Percentiles rank a stretch among this genome's conserved stretches.
These are phyloP conservation scores for Trichoderma sp. DNA, from an alignment of 2,329 filamentous ascomycete genomes.

Conservation along the genomic window DNA sequence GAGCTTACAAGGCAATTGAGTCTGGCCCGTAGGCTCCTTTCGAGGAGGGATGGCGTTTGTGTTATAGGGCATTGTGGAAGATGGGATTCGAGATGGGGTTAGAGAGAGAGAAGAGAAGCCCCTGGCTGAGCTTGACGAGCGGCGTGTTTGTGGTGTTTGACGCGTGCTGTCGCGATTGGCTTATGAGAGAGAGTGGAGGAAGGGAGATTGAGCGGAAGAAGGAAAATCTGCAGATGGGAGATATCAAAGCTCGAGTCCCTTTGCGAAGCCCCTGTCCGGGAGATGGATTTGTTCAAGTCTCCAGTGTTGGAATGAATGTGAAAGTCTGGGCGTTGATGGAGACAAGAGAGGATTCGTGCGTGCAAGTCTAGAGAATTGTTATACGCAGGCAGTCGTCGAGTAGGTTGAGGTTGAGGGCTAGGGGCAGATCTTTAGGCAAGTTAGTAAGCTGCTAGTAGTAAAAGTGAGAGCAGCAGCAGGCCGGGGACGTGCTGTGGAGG, in stretches of 20 bases:
- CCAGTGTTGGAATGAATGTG: neutral
- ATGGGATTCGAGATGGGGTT: neutral
- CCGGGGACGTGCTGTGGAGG: neutral
- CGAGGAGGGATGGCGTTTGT: slow-evolving; percentile 77
- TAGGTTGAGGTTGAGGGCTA: slow-evolving; percentile 5
- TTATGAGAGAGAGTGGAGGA: slow-evolving; percentile 6
- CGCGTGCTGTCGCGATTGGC: neutral
- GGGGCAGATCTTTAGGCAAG: neutral
- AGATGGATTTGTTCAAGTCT: neutral
- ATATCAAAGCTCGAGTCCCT: neutral
- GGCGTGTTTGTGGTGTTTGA: neutral
- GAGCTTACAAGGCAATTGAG: slow-evolving; percentile 79
- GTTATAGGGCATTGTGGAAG: slow-evolving; percentile 77
- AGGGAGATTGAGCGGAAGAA: neutral
- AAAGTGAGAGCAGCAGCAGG: neutral
- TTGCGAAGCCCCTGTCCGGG: neutral
- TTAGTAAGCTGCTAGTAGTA: slow-evolving; percentile 10
- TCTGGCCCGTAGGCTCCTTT: slow-evolving; percentile 81
- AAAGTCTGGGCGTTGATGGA: too few relatives aligned
- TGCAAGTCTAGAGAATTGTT: neutral
- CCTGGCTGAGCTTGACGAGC: neutral
- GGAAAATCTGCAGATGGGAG: neutral
- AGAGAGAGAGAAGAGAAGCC: neutral
- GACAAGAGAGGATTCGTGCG: neutral
- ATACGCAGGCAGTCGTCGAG: neutral